phyloP scores from a whole-genome alignment of 208 protist species.

The Wallacemonas rigidus region DNA sequence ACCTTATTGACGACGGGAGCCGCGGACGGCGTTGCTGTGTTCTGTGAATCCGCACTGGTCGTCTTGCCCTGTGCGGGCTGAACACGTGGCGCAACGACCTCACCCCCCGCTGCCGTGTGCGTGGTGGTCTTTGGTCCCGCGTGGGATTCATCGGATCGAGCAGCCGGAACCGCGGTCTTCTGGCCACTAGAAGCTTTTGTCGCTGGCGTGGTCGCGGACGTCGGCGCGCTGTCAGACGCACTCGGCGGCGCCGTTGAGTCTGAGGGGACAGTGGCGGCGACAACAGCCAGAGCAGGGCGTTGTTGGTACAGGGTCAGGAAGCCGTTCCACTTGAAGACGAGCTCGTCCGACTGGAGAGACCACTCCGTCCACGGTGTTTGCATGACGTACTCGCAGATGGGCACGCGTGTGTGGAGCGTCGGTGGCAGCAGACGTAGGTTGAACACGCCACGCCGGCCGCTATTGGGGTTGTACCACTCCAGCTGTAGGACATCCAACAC shows the following conservation, averaged over 20 bases:
- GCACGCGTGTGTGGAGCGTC: constrained; percentile 24
- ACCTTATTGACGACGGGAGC: too few relatives aligned
- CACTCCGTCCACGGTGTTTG: constrained; percentile 48
- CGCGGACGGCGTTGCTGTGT: background rate
- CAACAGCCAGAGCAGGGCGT: background rate
- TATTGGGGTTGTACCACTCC: constrained; percentile 27
- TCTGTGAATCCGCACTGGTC: too few relatives aligned
- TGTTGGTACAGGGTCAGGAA: constrained; percentile 43
- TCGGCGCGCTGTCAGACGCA: background rate
- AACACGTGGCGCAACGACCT: too few relatives aligned
- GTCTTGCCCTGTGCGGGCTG: too few relatives aligned
- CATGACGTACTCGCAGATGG: constrained; percentile 43
- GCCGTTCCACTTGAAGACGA: constrained; percentile 44
- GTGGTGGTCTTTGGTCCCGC: too few relatives aligned
- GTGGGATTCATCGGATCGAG: too few relatives aligned
- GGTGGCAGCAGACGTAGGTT: constrained; percentile 40
- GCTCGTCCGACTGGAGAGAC: constrained; percentile 46
- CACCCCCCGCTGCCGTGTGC: too few relatives aligned
- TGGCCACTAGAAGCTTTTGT: background rate
- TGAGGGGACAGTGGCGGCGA: background rate
- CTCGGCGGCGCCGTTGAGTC: background rate
- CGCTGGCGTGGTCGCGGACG: background rate
- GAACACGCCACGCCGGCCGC: constrained; percentile 30
- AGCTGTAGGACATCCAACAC: constrained; percentile 46
- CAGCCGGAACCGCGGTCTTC: too few relatives aligned